phyloP scores from a whole-genome alignment of 257 asterid genomes.

The Rhazya stricta region DNA sequence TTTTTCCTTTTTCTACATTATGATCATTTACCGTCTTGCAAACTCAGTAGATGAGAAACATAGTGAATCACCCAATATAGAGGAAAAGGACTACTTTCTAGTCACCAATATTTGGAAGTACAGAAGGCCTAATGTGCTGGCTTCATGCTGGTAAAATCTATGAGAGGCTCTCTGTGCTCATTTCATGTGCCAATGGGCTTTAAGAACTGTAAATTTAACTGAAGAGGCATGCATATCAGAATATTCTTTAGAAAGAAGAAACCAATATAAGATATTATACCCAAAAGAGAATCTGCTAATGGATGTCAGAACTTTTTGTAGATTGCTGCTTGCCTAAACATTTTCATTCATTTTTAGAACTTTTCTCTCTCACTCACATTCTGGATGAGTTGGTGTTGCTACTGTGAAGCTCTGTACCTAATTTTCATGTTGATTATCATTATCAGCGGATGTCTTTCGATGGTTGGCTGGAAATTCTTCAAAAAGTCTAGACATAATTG shows the following conservation, averaged over 20 bases:
- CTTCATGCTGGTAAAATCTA: neutral
- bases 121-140: neutral
- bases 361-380: neutral
- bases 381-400: neutral
- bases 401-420: neutral
- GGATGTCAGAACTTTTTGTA: neutral
- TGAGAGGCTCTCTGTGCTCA: neutral
- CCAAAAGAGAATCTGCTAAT: neutral
- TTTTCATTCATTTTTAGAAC: too few relatives aligned
- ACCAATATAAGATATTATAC: neutral
- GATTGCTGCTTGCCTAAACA: neutral
- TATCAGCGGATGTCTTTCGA: conserved; percentile 71
- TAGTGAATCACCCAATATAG: neutral
- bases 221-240: neutral
- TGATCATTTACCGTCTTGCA: too few relatives aligned
- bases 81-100: neutral
- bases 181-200: neutral
- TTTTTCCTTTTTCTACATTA: too few relatives aligned
- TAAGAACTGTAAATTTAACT: neutral
- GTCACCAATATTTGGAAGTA: neutral
- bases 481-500: conserved; percentile 63
- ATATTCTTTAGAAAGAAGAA: neutral
- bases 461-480: conserved; percentile 93
- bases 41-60: neutral
- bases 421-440: conserved; percentile 8